A percentile compares a stretch with the other conserved stretches of the same genome.
Evolutionary conservation across 225 moss, liverwort and hornwort genomes (phyloP).

Genomic region (Marchantia polymorpha): DNA sequence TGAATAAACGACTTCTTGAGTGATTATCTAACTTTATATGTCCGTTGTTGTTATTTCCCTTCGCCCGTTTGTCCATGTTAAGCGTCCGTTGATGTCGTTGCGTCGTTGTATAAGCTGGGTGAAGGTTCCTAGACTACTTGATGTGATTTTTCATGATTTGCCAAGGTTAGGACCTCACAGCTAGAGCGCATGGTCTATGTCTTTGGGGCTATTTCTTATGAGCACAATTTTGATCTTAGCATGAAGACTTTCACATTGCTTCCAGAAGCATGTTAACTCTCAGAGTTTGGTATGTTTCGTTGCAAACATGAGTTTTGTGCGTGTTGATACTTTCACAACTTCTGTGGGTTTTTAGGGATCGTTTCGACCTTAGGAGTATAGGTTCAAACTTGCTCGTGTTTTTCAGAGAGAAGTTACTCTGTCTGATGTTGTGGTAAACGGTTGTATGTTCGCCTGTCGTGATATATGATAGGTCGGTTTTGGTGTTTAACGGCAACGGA

Average conservation of each 20-base stretch:
- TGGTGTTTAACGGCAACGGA: conserved; percentile 74
- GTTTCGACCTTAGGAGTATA: not conserved
- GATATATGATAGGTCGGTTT: conserved; percentile 56
- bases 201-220: not conserved
- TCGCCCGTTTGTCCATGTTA: too few species aligned
- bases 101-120: too few species aligned
- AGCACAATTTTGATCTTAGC: not conserved
- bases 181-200: too few species aligned
- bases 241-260: not conserved
- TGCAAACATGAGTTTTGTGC: not conserved
- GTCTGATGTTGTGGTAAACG: not conserved
- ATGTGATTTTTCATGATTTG: too few species aligned
- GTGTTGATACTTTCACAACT: not conserved
- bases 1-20: not conserved
- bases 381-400: not conserved
- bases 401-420: not conserved
- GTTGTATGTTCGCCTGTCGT: not conserved
- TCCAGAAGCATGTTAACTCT: not conserved
- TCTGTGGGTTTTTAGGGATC: not conserved
- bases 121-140: too few species aligned
- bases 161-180: too few species aligned
- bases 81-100: too few species aligned
- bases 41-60: too few species aligned
- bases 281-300: not conserved
- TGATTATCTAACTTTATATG: not conserved